Evolutionary conservation across 305 asterid species (phyloP), one percentile per base, ranked within the genome.

Genomic region (Plantago coronopus): DNA sequence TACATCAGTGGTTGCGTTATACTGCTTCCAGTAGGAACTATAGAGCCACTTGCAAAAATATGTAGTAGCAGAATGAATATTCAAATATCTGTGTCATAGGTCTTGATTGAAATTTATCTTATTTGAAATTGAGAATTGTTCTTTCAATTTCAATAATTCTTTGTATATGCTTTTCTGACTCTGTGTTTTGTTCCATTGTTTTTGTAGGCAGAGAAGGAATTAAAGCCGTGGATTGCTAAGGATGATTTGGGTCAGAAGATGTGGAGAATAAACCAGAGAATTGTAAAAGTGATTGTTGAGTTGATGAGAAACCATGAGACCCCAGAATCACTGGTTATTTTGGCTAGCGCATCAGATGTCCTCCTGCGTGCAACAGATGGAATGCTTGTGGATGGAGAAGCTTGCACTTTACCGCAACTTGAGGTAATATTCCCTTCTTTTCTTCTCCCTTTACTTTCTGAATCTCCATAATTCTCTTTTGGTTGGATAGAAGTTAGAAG

Each of bases 301-400:
- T 64, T 94, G 66, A 94, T 94, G 99, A 84, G 97, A 76, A 90
- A 85, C 74, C 95, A 94, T 21, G 96, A 89, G 54, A 79, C 82
- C 54, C 93, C 90, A 25, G 99, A 94, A 79, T 83, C 97, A 2
- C 76, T 94, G 74, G 93, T 90, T 37, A 84, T 94, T 72, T 72
- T 94, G 50, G 78, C 97, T 18, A 81, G 95, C 11, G 97, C 99
- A 18, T 86, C 97, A 12, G 95, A 94, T 69, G 95, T 94, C 61
- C 95, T 94, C 65, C 83, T 89, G 37, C 96, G 97, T 61, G 99
- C 97, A 66, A 94, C 99, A 15, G 99, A 89, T 44, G 99, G 99
- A 46, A 82, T 94, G 95, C 97, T 94, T 48, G 94, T 94, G 17
- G 99, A 94, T 69, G 99, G 96, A 64, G 99, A 86, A 84, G 97